Conservation (phyloP, 2,329 filamentous ascomycete genomes). For the Arthrobotrys megalospora region DNA sequence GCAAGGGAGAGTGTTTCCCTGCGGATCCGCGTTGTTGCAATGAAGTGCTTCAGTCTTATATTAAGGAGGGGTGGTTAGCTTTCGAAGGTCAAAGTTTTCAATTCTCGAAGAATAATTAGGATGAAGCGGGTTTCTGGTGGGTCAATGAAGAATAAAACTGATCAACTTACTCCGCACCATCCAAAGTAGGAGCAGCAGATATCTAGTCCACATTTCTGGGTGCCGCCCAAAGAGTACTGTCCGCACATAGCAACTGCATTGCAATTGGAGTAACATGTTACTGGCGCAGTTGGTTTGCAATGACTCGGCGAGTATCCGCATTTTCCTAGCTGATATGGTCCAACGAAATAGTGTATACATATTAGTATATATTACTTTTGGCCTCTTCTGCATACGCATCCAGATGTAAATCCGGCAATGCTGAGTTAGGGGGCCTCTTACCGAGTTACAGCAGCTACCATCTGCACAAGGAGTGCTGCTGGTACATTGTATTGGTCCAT, state of each 20-base stretch:
- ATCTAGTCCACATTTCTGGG: slow-evolving; percentile 30
- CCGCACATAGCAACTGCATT: slow-evolving; percentile 41
- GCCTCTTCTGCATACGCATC: background rate
- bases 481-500: slow-evolving; percentile 39
- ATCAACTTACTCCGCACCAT: slow-evolving; percentile 38
- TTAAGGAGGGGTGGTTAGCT: background rate
- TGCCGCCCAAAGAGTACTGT: slow-evolving; percentile 30
- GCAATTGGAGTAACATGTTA: slow-evolving; percentile 28
- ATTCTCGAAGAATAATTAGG: background rate
- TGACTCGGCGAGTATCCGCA: slow-evolving; percentile 32
- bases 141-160: too few relatives aligned
- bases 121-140: too few relatives aligned
- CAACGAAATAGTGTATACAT: too few relatives aligned
- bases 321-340: slow-evolving; percentile 21
- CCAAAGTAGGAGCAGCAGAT: slow-evolving; percentile 45
- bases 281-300: slow-evolving; percentile 31
- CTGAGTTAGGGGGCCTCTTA: background rate
- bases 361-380: background rate
- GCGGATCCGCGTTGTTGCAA: slow-evolving; percentile 33
- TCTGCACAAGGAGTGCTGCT: slow-evolving; percentile 24
- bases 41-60: slow-evolving; percentile 26
- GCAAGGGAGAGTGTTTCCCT: slow-evolving; percentile 38
- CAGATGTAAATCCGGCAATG: background rate
- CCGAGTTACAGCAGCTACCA: slow-evolving; percentile 42
- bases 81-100: background rate